Conservation (phyloP, 805 yeast species). For the Yamadazyma sp. region DNA sequence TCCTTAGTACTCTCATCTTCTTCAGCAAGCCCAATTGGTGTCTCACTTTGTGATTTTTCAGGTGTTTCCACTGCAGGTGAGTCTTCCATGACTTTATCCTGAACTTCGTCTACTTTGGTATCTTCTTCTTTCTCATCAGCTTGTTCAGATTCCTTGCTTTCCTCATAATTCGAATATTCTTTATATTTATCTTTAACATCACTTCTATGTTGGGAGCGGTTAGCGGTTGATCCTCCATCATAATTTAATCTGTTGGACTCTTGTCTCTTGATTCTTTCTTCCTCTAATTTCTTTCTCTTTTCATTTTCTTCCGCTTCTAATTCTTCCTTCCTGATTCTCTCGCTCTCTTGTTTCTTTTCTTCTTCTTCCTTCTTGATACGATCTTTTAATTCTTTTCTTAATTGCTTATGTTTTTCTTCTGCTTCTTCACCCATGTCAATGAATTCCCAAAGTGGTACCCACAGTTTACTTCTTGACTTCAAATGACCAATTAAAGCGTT, state of each 20-base stretch:
- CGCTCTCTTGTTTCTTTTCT: constrained; percentile 12
- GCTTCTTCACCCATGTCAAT: constrained; percentile 47
- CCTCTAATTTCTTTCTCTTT: constrained; percentile 1
- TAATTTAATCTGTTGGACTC: constrained; percentile 10
- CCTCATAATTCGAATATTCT: constrained; percentile 21
- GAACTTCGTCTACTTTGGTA: not conserved
- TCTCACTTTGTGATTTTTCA: not conserved
- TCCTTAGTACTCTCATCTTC: constrained; percentile 1
- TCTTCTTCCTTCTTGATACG: constrained; percentile 13
- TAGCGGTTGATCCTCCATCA: constrained; percentile 1
- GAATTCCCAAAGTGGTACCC: constrained; percentile 58
- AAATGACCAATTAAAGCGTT: constrained; percentile 68
- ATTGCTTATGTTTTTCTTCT: constrained; percentile 18
- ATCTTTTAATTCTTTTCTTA: constrained; percentile 18
- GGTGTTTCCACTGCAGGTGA: not conserved
- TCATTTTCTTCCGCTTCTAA: constrained; percentile 5
- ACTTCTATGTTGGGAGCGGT: constrained; percentile 3
- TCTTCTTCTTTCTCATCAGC: not conserved
- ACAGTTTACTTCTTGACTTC: constrained; percentile 48
- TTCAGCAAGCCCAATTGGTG: constrained; percentile 1
- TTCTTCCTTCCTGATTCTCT: constrained; percentile 14
- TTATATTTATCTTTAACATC: constrained; percentile 28
- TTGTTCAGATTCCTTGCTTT: not conserved
- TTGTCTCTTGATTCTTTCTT: constrained; percentile 9
- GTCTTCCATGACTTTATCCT: no score